Base-by-base conservation (phyloP, 768 basidiomycete species). In the Leccinellum rugosiceps region DNA sequence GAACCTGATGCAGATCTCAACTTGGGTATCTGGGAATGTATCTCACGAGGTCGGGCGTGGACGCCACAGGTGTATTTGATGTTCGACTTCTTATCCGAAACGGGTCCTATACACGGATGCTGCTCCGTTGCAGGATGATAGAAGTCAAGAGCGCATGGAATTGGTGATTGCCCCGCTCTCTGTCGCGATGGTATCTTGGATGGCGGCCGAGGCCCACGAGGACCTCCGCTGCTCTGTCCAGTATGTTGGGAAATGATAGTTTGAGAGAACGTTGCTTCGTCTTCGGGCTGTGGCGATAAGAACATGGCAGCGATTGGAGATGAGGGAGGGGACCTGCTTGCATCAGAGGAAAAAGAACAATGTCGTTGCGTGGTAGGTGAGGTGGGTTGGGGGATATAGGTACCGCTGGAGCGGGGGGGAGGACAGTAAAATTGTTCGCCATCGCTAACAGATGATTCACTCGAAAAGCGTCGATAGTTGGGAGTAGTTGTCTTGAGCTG, bases 151-250 rank as follows among this genome's bases (percentile, higher is more conserved):
- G 50, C 52, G 34, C 50, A 55, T 4, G 50, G 55, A 46, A 53
- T 41, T 32, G 53, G 58, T n/a, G 50, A 6, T 59, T 60, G 14
- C 49, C 58, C 58, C 60, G 58, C 61, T 38, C 74, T 76, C 17
- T 69, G 61, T 47, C 73, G 75, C 6, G 63, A 63, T 57, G 65
- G 58, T 72, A 74, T 63, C 69, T 65, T 63, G 6, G 74, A 69
- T 23, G 67, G 75, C 8, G 68, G 58, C 23, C 78, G 77, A 17
- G 82, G 77, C 3, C 81, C 80, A 28, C 75, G 73, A 45, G 77
- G 78, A 51, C 77, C 72, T 34, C 77, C 75, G 53, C 65, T 73
- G 17, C 65, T 64, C 30, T 68, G 65, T 48, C 58, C 63, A 9
- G 59, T 63, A 35, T 61, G 38, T 34, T 66, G 59, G 3, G 51